phyloP scores from a whole-genome alignment of 108 stramenopile genomes.

The Chaetoceros tenuissimus region DNA sequence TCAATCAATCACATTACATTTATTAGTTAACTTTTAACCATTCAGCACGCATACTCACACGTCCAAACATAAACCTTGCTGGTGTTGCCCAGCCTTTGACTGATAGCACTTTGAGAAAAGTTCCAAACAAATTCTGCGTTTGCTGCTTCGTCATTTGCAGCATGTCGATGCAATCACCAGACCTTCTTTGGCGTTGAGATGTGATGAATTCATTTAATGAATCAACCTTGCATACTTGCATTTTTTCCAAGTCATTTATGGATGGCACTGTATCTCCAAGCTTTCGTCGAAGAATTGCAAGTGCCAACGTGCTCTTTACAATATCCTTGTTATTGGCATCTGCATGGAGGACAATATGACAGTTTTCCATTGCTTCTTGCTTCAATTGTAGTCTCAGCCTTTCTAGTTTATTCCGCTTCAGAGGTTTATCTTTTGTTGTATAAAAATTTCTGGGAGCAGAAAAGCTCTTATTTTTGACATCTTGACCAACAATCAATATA shows the following conservation, averaged over 20 bases:
- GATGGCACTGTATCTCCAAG: too few relatives aligned
- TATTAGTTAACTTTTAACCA: too few relatives aligned
- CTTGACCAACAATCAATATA: constrained; percentile 61
- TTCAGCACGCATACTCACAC: constrained; percentile 55
- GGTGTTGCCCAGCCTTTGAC: constrained; percentile 55
- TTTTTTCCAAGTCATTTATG: too few relatives aligned
- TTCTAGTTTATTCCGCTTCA: constrained; percentile 17
- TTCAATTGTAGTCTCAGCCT: background rate
- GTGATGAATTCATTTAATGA: constrained; percentile 4
- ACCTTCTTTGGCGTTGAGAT: constrained; percentile 18
- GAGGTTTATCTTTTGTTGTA: too few relatives aligned
- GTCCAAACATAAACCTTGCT: constrained; percentile 66
- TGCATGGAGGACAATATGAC: constrained; percentile 76
- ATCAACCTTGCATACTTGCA: too few relatives aligned
- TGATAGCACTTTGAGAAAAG: constrained; percentile 44
- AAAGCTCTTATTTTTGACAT: constrained; percentile 43
- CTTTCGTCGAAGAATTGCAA: constrained; percentile 43
- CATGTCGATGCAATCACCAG: constrained; percentile 45
- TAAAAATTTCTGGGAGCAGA: too few relatives aligned
- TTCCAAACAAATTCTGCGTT: constrained; percentile 41
- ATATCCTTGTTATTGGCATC: constrained; percentile 71
- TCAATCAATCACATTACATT: too few relatives aligned
- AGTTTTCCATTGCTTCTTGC: too few relatives aligned
- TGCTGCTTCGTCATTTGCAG: constrained; percentile 36
- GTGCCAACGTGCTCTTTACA: constrained; percentile 62